These are phyloP conservation scores for Ceriops zippeliana DNA, from an alignment of 345 rosid species.

Conservation along the genomic window DNA sequence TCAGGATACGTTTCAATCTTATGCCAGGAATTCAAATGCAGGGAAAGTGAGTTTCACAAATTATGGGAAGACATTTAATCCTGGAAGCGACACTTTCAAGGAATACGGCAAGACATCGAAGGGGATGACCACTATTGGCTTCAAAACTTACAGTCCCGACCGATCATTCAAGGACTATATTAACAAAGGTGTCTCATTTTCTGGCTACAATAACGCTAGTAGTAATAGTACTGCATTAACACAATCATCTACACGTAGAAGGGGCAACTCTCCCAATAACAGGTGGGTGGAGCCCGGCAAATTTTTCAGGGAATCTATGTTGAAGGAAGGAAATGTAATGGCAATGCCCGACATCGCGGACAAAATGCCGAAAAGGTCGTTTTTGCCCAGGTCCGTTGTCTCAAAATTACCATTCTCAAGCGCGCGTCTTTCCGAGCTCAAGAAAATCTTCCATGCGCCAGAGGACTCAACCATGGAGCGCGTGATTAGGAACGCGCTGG, in stretches of 20 bases:
- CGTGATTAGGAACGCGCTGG: conserved; percentile 22
- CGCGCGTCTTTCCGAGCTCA: background rate
- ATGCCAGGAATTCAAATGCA: conserved; percentile 20
- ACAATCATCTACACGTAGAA: background rate
- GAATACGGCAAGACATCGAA: conserved; percentile 27
- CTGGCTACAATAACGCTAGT: conserved; percentile 15
- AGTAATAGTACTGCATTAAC: background rate
- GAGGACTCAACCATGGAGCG: conserved; percentile 17
- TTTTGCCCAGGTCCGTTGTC: conserved; percentile 20
- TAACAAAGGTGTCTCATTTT: conserved; percentile 21
- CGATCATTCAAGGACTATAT: conserved; percentile 27
- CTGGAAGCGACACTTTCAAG: conserved; percentile 26
- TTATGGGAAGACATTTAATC: conserved; percentile 29
- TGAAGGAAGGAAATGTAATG: conserved; percentile 27
- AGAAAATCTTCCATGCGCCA: conserved; percentile 17
- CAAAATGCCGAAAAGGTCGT: conserved; percentile 29
- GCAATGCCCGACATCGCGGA: conserved; percentile 29
- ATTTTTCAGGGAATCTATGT: conserved; percentile 32
- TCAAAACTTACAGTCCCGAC: conserved; percentile 19
- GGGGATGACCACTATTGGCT: conserved; percentile 19
- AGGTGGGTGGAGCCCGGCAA: conserved; percentile 33
- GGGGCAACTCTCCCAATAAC: conserved; percentile 15
- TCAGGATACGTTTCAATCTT: conserved; percentile 24
- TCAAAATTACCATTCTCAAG: conserved; percentile 29
- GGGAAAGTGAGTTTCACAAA: conserved; percentile 23